phyloP scores from a whole-genome alignment of 2,329 filamentous ascomycete genomes.

The Colletotrichum nymphaeae region DNA sequence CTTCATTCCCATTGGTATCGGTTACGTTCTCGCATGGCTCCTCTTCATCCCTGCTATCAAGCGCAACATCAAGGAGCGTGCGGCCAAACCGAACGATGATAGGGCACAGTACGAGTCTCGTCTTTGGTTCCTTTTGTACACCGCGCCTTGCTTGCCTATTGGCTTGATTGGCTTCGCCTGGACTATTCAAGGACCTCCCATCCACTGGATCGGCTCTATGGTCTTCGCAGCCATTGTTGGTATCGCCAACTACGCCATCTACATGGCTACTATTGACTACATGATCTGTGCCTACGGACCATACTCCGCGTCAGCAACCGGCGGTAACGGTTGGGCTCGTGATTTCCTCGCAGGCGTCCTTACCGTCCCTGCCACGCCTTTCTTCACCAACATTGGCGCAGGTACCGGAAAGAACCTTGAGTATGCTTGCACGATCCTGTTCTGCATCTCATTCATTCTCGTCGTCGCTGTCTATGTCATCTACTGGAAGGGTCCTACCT shows the following conservation, averaged over 20 bases:
- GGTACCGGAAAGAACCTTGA: constrained; percentile 62
- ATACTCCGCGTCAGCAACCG: constrained; percentile 79
- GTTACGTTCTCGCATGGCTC: constrained; percentile 72
- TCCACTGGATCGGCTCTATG: constrained; percentile 77
- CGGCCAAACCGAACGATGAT: constrained; percentile 63
- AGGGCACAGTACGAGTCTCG: constrained; percentile 77
- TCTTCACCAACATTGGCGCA: constrained; percentile 68
- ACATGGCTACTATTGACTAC: constrained; percentile 83
- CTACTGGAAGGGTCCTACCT: constrained; percentile 71
- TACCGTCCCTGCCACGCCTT: constrained; percentile 74
- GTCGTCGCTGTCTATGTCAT: constrained; percentile 74
- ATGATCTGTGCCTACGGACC: constrained; percentile 81
- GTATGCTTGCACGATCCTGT: constrained; percentile 73
- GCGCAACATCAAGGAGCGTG: constrained; percentile 62
- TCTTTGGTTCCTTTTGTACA: constrained; percentile 73
- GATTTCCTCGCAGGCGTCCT: constrained; percentile 80
- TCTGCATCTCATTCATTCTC: constrained; percentile 69
- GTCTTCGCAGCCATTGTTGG: constrained; percentile 74
- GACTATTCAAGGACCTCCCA: constrained; percentile 71
- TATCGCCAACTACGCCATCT: constrained; percentile 79
- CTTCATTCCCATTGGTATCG: constrained; percentile 75
- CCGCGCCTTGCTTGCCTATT: constrained; percentile 69
- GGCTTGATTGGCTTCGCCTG: constrained; percentile 79
- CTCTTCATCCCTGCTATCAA: constrained; percentile 68
- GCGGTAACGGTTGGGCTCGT: constrained; percentile 79